A percentile compares a stretch with the other conserved stretches of the same genome.
Conservation (phyloP, 2,329 filamentous ascomycete genomes). For the Hymenoscyphus occultus region DNA sequence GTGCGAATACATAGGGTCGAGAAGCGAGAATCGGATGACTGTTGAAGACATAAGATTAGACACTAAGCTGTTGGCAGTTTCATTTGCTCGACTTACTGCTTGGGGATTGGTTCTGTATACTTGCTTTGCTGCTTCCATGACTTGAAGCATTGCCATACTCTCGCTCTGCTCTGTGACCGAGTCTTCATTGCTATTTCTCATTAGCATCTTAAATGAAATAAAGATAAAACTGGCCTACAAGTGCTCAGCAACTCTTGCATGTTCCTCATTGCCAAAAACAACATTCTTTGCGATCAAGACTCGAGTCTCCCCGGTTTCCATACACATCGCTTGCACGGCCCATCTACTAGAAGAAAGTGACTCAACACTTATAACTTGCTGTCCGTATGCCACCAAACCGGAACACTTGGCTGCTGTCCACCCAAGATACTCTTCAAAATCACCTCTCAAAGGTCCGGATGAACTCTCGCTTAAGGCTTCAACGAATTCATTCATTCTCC, state of each 20-base stretch:
- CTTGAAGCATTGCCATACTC: constrained; percentile 5
- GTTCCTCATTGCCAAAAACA: constrained; percentile 10
- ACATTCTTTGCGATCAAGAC: constrained; percentile 6
- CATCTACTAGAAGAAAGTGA: not conserved
- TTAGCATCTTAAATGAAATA: not conserved
- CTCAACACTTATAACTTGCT: constrained; percentile 54
- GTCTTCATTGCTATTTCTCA: not conserved
- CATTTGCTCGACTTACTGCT: not conserved
- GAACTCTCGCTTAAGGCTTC: constrained; percentile 38
- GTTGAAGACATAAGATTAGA: not conserved
- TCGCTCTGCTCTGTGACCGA: not conserved
- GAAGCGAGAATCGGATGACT: constrained; percentile 2
- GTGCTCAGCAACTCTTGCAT: constrained; percentile 6
- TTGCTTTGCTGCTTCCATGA: not conserved
- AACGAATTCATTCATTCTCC: constrained; percentile 49
- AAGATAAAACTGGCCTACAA: constrained; percentile 3
- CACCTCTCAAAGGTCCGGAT: constrained; percentile 54
- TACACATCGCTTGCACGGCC: not conserved
- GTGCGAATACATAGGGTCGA: constrained; percentile 5
- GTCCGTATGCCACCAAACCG: constrained; percentile 57
- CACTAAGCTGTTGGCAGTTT: not conserved
- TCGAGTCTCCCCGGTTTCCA: not conserved
- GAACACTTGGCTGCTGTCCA: constrained; percentile 64
- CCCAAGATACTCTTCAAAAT: constrained; percentile 67
- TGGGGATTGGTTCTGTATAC: not conserved